These are phyloP conservation scores for Exidia glandulosa DNA, from an alignment of 768 basidiomycete species.

Conservation along the genomic window DNA sequence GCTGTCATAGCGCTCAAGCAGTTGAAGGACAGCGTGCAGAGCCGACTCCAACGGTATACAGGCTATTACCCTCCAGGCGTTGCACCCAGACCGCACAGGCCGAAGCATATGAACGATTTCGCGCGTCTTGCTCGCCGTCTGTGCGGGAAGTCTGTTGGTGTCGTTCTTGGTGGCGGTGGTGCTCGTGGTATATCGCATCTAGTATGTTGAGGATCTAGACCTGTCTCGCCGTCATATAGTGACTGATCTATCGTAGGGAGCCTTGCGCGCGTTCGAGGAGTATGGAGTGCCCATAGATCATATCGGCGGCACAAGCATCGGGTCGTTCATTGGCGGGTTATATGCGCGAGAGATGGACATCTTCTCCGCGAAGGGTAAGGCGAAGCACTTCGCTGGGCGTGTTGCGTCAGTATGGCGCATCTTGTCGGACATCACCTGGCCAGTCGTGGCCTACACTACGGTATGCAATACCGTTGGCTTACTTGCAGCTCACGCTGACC, in stretches of 20 bases:
- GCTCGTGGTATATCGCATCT: conserved; percentile 79
- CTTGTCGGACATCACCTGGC: conserved; percentile 87
- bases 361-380: conserved; percentile 70
- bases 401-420: conserved; percentile 62
- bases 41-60: conserved; percentile 78
- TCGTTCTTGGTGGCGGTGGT: conserved; percentile 96
- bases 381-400: conserved; percentile 77
- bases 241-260: conserved; percentile 44
- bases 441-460: conserved; percentile 87
- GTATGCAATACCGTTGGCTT: conserved; percentile 20
- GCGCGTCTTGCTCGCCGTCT: conserved; percentile 81
- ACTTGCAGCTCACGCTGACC: not conserved
- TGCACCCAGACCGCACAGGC: conserved; percentile 57
- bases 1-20: conserved; percentile 75
- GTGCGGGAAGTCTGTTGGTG: conserved; percentile 85
- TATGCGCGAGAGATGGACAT: conserved; percentile 93
- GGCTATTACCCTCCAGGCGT: conserved; percentile 28
- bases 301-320: conserved; percentile 86
- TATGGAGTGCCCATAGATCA: conserved; percentile 89
- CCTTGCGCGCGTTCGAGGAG: conserved; percentile 85
- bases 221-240: too few relatives aligned
- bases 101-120: conserved; percentile 84
- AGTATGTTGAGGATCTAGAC: conserved; percentile 24
- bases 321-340: conserved; percentile 83
- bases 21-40: conserved; percentile 86